Evolutionary conservation across 2,329 filamentous ascomycete species (phyloP), one percentile per base, ranked within the genome.

Genomic region (Alternaria rosae): DNA sequence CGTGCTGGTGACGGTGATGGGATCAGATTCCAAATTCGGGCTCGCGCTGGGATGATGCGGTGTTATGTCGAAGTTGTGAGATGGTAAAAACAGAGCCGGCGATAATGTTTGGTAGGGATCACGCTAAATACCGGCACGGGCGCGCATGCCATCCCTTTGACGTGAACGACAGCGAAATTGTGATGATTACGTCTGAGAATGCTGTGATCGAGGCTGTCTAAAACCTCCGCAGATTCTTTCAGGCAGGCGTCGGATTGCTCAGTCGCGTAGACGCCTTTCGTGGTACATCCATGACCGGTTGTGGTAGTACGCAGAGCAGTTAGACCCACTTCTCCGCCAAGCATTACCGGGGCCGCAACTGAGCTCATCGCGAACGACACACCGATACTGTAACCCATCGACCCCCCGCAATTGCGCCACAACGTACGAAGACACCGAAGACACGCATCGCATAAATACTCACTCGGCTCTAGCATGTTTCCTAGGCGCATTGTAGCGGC

Each of bases 401-500:
- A 57, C 66, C 61, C 71, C 65, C 57, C 66, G 57, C 48, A 50
- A 44, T 32, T 35, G 65, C 66, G 69, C 71, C 73, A 54, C 71
- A 68, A 76, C 71, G 73, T 74, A 76, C 51, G 68, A 23, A 25
- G n/a, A 48, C 65, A 12, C 48, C 57, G 48, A 68, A 67, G 70
- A 67, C 54, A 48, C 53, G 35, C 28, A n/a, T 57, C 20, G 25
- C 11, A 6, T 11, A 57, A 83, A 85, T 82, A 84, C 48, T 80
- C 81, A 83, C 42, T 69, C 57, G 17, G 51, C 13, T 20, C 21
- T 57, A 78, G 73, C 62, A 83, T 82, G 81, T 76, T 83, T 56
- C 80, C 80, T 65, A 73, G 81, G 71, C 78, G 79, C 75, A 77
- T 82, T 70, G 72, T 72, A 65, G 78, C 76, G 66, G 79, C 75